phyloP scores from a whole-genome alignment of 495 filamentous ascomycete genomes.

The Podospora comata region DNA sequence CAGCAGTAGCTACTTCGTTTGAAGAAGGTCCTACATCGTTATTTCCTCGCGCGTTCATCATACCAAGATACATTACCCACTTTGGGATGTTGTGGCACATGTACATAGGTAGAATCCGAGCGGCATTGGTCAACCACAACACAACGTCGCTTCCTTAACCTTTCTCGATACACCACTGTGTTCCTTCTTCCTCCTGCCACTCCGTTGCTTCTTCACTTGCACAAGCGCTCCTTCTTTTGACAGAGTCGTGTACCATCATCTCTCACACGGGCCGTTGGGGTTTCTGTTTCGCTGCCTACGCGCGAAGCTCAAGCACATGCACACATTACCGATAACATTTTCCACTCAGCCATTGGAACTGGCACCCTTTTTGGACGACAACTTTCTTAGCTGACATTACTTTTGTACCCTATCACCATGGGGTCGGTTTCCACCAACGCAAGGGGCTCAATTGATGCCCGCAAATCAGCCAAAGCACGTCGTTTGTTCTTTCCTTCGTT shows the following conservation, averaged over 20 bases:
- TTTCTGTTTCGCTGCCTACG: background rate
- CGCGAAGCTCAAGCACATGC: background rate
- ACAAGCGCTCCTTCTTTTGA: conserved; percentile 2
- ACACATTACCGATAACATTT: background rate
- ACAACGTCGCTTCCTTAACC: conserved; percentile 11
- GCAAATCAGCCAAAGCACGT: background rate
- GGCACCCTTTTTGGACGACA: background rate
- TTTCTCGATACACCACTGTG: background rate
- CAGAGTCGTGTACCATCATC: background rate
- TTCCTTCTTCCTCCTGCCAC: background rate
- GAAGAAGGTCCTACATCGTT: background rate
- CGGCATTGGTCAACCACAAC: conserved; percentile 19
- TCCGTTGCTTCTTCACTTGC: background rate
- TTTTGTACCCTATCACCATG: background rate
- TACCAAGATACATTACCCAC: conserved; percentile 12
- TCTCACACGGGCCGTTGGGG: background rate
- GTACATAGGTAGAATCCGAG: conserved; percentile 25
- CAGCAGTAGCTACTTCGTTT: conserved; percentile 20
- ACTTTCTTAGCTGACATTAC: background rate
- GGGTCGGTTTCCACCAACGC: no score
- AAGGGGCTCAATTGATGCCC: background rate
- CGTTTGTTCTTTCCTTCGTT: background rate
- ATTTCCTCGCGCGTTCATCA: conserved; percentile 8
- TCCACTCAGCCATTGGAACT: conserved; percentile 1
- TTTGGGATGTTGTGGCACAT: conserved; percentile 24